Base-by-base conservation (phyloP, 192 early-diverging fungal species). In the Geranomyces michiganensis region DNA sequence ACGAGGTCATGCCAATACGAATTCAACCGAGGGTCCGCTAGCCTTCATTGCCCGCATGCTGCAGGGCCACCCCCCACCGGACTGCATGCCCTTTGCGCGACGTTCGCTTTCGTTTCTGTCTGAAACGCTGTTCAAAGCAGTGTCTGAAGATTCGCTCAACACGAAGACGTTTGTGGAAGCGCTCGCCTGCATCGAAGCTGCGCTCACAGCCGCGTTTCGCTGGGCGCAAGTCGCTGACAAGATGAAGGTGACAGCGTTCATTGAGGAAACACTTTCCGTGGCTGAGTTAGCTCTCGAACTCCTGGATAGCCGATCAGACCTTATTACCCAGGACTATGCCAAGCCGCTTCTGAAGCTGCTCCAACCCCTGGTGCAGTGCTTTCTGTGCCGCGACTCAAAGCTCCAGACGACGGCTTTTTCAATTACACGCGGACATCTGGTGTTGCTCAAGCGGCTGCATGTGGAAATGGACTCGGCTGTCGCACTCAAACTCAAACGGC, bases 171-270 rank as follows among this genome's bases (percentile, higher is more conserved):
- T 19, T 19, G 15, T 60, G 22, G 22, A 19, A 7, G 15, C 31
- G 4, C 29, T 60, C 58, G 29, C 29, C 21, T 60, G 58, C 58
- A 32, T 60, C 19, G 31, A 32, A 2, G 24, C 21, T 33, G 58
- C 58, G 15, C 31, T 60, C 21, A 29, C 17, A 2, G 58, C 30
- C 29, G 58, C 9, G 2, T 33, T 60, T 9, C 58, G 31, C 17
- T 60, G 58, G 58, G 22, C 29, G 24, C 58, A 33, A 32, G 29
- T 32, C 3, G 58, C 21, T 8, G 58, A 60, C 58, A 60, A 60
- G 58, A 29, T 17, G 17, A 8, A 30, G 58, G 58, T 33, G 17
- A 33, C 31, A 4, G 24, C 58, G 19, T 60, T 60, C 58, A 60
- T 60, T 29, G 58, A 60, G 31, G 29, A 60, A 7, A 9, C 58